Percentiles rank a stretch among this genome's conserved stretches.
Conservation (phyloP, 2,329 filamentous ascomycete species). For the Talaromyces atroroseus region DNA sequence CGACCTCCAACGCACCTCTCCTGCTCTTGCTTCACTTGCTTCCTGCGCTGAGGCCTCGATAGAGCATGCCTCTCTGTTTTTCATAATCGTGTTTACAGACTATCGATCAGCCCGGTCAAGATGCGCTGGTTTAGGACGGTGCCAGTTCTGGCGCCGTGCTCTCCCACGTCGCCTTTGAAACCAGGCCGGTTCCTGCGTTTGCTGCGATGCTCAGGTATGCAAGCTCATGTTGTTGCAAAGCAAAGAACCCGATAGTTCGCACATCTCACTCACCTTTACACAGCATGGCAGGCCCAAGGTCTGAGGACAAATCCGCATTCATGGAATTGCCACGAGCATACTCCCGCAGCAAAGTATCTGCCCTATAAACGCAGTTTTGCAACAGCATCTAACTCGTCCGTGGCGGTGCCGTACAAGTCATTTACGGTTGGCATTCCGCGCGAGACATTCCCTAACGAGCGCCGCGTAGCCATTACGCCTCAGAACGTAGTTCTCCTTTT, state of each 20-base stretch:
- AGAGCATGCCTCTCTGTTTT: slow-evolving; percentile 2
- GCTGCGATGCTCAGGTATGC: slow-evolving; percentile 7
- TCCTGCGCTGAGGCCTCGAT: not conserved
- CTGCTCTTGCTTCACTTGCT: not conserved
- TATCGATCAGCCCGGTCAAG: not conserved
- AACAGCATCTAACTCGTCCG: slow-evolving; percentile 9
- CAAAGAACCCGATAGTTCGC: not conserved
- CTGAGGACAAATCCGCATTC: not conserved
- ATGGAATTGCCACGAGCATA: not conserved
- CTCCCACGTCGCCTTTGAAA: not conserved
- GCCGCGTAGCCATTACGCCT: slow-evolving; percentile 77
- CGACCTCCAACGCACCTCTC: not conserved
- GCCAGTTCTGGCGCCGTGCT: slow-evolving; percentile 7
- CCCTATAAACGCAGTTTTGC: slow-evolving; percentile 1
- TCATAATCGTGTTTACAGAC: not conserved
- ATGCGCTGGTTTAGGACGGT: slow-evolving; percentile 14
- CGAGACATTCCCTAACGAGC: slow-evolving; percentile 73
- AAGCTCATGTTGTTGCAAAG: too few species aligned
- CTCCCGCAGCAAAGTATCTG: not conserved
- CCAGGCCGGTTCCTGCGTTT: slow-evolving; percentile 1
- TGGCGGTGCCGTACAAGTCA: slow-evolving; percentile 56
- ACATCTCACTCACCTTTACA: not conserved
- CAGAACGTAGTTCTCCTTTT: slow-evolving; percentile 74
- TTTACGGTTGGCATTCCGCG: slow-evolving; percentile 73
- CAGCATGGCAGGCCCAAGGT: not conserved